Evolutionary conservation across 148 eudicot genomes (phyloP).

Genomic region (Rhododendron ferrugineum): DNA sequence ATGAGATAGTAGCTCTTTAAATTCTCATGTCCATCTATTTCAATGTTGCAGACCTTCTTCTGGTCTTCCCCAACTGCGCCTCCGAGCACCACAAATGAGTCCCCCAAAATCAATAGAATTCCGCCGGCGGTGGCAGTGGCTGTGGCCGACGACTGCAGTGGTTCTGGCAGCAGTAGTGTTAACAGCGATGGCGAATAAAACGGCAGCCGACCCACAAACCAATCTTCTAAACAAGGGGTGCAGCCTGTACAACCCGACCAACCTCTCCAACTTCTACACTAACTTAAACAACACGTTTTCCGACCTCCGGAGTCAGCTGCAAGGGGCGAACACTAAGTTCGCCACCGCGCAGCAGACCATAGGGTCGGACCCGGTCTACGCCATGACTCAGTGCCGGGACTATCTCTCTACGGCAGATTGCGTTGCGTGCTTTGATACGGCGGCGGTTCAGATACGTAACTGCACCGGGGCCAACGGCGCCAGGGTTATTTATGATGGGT

Average conservation of each 20-base stretch:
- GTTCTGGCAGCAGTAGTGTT: background rate
- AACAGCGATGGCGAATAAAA: background rate
- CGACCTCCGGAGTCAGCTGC: constrained; percentile 7
- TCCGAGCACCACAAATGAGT: background rate
- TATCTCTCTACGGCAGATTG: constrained; percentile 21
- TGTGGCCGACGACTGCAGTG: background rate
- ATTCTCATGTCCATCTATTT: background rate
- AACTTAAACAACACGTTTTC: constrained; percentile 18
- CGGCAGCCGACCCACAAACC: constrained; percentile 20
- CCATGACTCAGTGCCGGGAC: constrained; percentile 33
- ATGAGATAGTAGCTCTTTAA: background rate
- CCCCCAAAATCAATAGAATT: background rate
- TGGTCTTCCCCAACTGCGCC: background rate
- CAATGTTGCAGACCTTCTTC: background rate
- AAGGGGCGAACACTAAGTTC: background rate
- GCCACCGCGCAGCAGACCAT: constrained; percentile 16
- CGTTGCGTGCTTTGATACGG: constrained; percentile 15
- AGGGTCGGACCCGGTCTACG: constrained; percentile 18
- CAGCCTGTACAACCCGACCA: constrained; percentile 19
- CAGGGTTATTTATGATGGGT: constrained; percentile 27
- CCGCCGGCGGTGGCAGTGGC: background rate
- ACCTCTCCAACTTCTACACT: constrained; percentile 13
- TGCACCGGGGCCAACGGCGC: constrained; percentile 24
- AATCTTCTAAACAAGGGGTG: constrained; percentile 25
- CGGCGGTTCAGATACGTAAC: constrained; percentile 7